These are phyloP conservation scores for Xerocomellus dryophilus DNA, from an alignment of 768 basidiomycete genomes.

Conservation along the genomic window DNA sequence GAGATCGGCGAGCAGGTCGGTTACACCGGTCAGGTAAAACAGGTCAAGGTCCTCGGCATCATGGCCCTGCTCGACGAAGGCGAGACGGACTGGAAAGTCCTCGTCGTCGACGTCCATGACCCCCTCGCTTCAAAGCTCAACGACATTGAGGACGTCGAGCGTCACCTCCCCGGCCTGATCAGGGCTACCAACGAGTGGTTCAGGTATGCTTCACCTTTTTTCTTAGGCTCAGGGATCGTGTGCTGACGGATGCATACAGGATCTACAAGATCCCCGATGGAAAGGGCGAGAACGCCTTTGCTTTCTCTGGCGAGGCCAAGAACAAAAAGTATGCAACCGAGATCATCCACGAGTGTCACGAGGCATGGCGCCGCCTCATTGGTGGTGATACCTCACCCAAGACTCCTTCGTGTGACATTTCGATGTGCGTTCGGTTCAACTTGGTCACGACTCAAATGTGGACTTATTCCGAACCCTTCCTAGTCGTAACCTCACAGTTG, in stretches of 20 bases:
- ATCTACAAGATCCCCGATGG: slow-evolving; percentile 97
- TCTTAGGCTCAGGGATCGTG: not conserved
- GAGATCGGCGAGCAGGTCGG: slow-evolving; percentile 99
- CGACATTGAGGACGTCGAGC: slow-evolving; percentile 98
- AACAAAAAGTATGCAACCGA: slow-evolving; percentile 99
- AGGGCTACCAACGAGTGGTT: slow-evolving; percentile 99
- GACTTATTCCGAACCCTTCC: slow-evolving; percentile 3
- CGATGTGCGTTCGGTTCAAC: slow-evolving; percentile 60
- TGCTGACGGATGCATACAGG: slow-evolving; percentile 37
- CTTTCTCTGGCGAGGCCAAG: slow-evolving; percentile 99
- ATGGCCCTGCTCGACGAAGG: slow-evolving; percentile 99
- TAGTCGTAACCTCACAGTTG: slow-evolving; percentile 79
- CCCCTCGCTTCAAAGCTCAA: slow-evolving; percentile 95
- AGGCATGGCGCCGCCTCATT: slow-evolving; percentile 95
- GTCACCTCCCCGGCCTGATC: slow-evolving; percentile 94
- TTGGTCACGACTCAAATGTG: not conserved
- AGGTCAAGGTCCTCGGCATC: slow-evolving; percentile 99
- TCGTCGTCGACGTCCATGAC: slow-evolving; percentile 95
- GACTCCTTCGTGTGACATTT: slow-evolving; percentile 69
- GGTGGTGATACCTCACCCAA: slow-evolving; percentile 74
- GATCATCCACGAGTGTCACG: slow-evolving; percentile 98
- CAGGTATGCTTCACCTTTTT: slow-evolving; percentile 50
- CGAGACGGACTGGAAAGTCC: slow-evolving; percentile 99
- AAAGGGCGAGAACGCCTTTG: slow-evolving; percentile 96
- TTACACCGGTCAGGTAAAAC: slow-evolving; percentile 95